Evolutionary conservation across 1,284 basidiomycete species (phyloP), one percentile per base, ranked within the genome.

Genomic region (Ganoderma multipileum): DNA sequence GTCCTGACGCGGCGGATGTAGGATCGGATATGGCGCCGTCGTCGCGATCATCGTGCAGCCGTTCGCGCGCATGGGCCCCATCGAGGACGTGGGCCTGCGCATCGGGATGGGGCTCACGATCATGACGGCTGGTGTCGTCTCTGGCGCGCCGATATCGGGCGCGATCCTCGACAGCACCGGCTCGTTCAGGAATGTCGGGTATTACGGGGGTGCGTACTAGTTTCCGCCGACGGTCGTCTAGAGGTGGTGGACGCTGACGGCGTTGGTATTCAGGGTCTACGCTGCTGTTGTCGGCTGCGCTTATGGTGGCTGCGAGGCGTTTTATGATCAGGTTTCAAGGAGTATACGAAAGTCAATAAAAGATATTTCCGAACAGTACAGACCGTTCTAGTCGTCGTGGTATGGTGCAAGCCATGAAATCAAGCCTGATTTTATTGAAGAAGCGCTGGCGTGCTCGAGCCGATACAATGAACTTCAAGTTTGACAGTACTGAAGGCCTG

Each of bases 121-220:
- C 62, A 72, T 82, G 16, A 78, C 82, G 20, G 26, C 83, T 3
- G 84, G 82, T 28, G 80, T 85, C 0, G 71, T 87, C 0, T 79
- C 79, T 11, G 86, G 88, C 3, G 84, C 85, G 28, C 86, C 87
- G 0, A 85, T 87, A 68, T 85, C 85, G n/a, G 86, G 87, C 28
- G 84, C 83, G 2, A 87, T 89, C 64, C 81, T 82, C 66, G 71
- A 73, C 8, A 73, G 79, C 0, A 82, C 82, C 7, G 81, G 80
- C 16, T 81, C 81, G 11, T 88, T 83, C 68, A 74, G 81, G 23
- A 80, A 74, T 4, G 86, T 89, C 28, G 88, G 88, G 9, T 81
- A 83, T 66, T 89, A 88, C 75, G 87, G 88, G 68, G 88, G 87
- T 85, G 36, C 11, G 18, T 30, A n/a, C n/a, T n/a, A n/a, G n/a